These are phyloP conservation scores for Solanum appendiculatum DNA, from an alignment of 257 asterid genomes.

Conservation along the genomic window DNA sequence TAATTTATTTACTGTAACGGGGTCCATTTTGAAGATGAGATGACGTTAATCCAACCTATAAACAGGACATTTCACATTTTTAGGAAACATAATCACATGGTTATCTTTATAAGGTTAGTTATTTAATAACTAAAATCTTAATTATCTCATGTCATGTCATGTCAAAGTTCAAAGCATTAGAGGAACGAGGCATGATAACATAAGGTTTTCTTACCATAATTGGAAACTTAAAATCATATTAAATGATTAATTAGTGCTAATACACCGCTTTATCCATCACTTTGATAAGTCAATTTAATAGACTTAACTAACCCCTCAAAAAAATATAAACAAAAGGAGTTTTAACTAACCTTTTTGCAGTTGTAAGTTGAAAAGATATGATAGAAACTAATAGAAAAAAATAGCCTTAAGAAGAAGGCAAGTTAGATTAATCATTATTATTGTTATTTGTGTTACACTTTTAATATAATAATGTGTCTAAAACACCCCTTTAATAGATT, in stretches of 20 bases:
- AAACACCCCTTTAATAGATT: neutral
- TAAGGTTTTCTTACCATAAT: slow-evolving; percentile 16
- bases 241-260: slow-evolving; percentile 18
- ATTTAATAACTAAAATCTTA: slow-evolving; percentile 25
- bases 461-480: neutral
- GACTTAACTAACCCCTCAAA: neutral
- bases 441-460: neutral
- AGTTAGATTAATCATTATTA: neutral
- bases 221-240: slow-evolving; percentile 22
- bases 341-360: neutral
- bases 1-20: slow-evolving; percentile 8
- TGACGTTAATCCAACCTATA: slow-evolving; percentile 30
- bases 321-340: neutral
- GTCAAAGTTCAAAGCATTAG: neutral
- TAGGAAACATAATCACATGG: slow-evolving; percentile 64
- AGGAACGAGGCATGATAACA: slow-evolving; percentile 6
- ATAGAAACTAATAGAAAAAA: neutral
- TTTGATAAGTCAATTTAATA: neutral
- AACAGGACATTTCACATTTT: slow-evolving; percentile 32
- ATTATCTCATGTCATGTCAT: slow-evolving; percentile 38
- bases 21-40: slow-evolving; percentile 28
- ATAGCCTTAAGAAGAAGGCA: slow-evolving; percentile 10
- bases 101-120: slow-evolving; percentile 32
- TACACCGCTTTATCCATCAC: neutral
- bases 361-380: neutral